Conservation (phyloP, 208 protist genomes). For the Acanthamoeba healyi region DNA sequence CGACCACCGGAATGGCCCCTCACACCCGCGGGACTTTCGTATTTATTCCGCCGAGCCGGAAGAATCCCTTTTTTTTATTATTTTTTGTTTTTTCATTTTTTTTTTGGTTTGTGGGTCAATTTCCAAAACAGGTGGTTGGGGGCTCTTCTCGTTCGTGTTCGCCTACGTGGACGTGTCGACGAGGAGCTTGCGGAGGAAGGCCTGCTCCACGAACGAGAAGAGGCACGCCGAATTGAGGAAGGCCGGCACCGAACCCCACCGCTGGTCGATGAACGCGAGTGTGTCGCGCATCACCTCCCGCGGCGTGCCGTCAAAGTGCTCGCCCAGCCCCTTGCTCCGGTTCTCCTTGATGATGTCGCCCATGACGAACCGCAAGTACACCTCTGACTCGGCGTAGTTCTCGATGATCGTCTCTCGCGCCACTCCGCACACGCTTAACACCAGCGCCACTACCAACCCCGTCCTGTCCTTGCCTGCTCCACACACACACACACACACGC, state of each 20-base stretch:
- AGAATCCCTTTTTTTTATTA: no score
- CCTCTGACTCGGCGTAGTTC: constrained; percentile 60
- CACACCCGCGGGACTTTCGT: no score
- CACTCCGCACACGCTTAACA: constrained; percentile 43
- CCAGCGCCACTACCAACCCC: constrained; percentile 20
- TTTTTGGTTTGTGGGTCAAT: no score
- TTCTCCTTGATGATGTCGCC: constrained; percentile 61
- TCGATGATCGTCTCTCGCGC: constrained; percentile 33
- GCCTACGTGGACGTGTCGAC: not conserved
- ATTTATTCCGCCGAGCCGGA: no score
- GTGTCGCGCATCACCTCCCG: constrained; percentile 37
- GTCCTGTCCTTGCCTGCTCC: constrained; percentile 62
- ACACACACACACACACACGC: no score
- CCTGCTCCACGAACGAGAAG: constrained; percentile 58
- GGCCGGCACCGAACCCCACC: constrained; percentile 37
- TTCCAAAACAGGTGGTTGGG: no score
- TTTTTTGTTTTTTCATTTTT: no score
- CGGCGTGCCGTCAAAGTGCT: constrained; percentile 70
- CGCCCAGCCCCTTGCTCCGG: not conserved
- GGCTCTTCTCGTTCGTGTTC: no score
- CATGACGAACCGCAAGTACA: constrained; percentile 32
- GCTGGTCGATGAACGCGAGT: constrained; percentile 33
- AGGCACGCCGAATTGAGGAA: constrained; percentile 34
- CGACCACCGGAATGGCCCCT: no score
- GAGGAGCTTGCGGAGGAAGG: constrained; percentile 36